A percentile compares a stretch with the other conserved stretches of the same genome.
These are phyloP conservation scores for Trametes sanguinea DNA, from an alignment of 768 basidiomycete genomes.

Conservation along the genomic window DNA sequence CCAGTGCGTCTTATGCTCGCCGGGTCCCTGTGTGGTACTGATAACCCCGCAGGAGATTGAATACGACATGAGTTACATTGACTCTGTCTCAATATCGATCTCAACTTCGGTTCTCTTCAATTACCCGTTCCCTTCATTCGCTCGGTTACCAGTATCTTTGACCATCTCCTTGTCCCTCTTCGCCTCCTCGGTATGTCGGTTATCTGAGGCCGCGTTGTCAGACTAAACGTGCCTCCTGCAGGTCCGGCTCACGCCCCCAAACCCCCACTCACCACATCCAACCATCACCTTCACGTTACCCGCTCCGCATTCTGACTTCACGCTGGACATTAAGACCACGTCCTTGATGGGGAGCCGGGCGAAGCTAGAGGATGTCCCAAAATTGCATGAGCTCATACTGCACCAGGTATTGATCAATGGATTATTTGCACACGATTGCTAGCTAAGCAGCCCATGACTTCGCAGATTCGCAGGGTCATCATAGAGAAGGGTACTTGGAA, in stretches of 20 bases:
- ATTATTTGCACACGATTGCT: constrained; percentile 28
- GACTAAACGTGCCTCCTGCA: constrained; percentile 29
- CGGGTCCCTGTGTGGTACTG: constrained; percentile 20
- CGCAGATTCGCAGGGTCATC: constrained; percentile 35
- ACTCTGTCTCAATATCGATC: constrained; percentile 78
- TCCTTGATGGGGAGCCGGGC: constrained; percentile 95
- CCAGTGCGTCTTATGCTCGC: constrained; percentile 20
- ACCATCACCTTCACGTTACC: constrained; percentile 72
- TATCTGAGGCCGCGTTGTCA: no score
- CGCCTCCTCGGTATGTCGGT: constrained; percentile 57
- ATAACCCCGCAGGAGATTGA: constrained; percentile 63
- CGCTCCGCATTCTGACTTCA: constrained; percentile 64
- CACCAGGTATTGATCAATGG: constrained; percentile 61
- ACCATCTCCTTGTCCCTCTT: constrained; percentile 78
- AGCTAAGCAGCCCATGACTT: constrained; percentile 27
- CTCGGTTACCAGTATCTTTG: constrained; percentile 78
- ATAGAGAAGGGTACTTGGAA: constrained; percentile 59
- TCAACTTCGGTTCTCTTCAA: constrained; percentile 85
- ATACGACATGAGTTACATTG: constrained; percentile 82
- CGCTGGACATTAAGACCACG: constrained; percentile 81
- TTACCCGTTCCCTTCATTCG: constrained; percentile 82
- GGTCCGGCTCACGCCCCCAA: constrained; percentile 69
- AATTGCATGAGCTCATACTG: constrained; percentile 92
- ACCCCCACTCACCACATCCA: constrained; percentile 51
- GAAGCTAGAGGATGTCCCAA: constrained; percentile 97